Evolutionary conservation across 1,284 basidiomycete genomes (phyloP).

Genomic region (Cryptococcus amylolentus): DNA sequence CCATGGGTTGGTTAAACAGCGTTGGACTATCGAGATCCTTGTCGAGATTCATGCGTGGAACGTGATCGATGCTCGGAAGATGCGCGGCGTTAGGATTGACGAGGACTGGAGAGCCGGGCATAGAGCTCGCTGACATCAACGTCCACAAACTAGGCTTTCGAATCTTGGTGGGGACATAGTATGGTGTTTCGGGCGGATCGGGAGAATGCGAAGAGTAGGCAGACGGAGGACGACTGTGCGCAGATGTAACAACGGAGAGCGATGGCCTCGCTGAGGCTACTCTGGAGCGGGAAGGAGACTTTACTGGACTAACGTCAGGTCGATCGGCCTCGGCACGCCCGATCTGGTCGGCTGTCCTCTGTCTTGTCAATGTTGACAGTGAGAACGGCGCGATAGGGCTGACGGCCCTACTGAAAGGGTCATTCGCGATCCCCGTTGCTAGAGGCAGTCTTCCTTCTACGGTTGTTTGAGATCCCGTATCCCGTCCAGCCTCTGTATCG

Average conservation of each 20-base stretch:
- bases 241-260: neutral
- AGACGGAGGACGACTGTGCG: neutral
- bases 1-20: conserved; percentile 21
- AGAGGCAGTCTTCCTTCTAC: conserved; percentile 21
- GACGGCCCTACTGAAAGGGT: conserved; percentile 37
- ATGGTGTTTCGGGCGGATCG: neutral
- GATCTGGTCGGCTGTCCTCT: neutral
- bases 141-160: conserved; percentile 29
- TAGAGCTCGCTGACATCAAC: conserved; percentile 17
- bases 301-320: neutral
- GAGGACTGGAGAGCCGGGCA: neutral
- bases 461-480: conserved; percentile 15
- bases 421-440: conserved; percentile 6
- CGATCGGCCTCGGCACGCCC: neutral
- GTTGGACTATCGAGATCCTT: conserved; percentile 14
- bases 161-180: conserved; percentile 20
- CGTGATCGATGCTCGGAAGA: too few relatives aligned
- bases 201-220: neutral
- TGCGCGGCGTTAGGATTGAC: too few relatives aligned
- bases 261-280: neutral
- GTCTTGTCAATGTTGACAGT: neutral
- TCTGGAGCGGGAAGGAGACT: neutral
- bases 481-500: neutral
- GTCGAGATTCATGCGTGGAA: neutral
- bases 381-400: conserved; percentile 21